phyloP scores from a whole-genome alignment of 1,284 basidiomycete species.

The Cystobasidium pallidum region DNA sequence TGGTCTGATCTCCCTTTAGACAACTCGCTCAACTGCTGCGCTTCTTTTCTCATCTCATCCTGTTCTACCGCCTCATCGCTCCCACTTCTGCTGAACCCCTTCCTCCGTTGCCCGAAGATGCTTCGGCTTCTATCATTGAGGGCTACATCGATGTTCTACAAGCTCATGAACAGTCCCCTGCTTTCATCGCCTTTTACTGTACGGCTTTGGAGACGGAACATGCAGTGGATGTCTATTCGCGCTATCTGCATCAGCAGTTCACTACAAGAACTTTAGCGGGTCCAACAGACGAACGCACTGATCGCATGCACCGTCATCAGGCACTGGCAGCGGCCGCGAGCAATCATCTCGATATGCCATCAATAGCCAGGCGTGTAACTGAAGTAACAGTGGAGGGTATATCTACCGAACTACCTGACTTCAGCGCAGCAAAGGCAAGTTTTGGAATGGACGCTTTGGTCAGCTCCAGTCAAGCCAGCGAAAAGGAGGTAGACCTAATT shows the following conservation, averaged over 20 bases:
- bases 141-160: slow-evolving; percentile 87
- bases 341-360: slow-evolving; percentile 78
- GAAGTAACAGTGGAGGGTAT: slow-evolving; percentile 73
- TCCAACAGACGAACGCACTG: slow-evolving; percentile 58
- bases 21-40: slow-evolving; percentile 62
- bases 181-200: slow-evolving; percentile 91
- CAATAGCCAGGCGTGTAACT: slow-evolving; percentile 80
- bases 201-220: slow-evolving; percentile 82
- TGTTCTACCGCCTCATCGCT: slow-evolving; percentile 83
- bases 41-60: slow-evolving; percentile 94
- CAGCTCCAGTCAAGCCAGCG: slow-evolving; percentile 53
- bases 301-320: slow-evolving; percentile 68
- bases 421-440: slow-evolving; percentile 23
- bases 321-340: slow-evolving; percentile 78
- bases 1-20: slow-evolving; percentile 42
- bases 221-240: slow-evolving; percentile 87
- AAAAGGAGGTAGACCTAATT: slow-evolving; percentile 70
- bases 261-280: neutral
- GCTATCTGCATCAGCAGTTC: slow-evolving; percentile 70
- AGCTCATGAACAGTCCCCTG: slow-evolving; percentile 63
- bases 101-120: slow-evolving; percentile 62
- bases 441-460: slow-evolving; percentile 62
- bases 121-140: slow-evolving; percentile 76
- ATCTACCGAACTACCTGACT: slow-evolving; percentile 31
- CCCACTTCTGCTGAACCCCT: slow-evolving; percentile 64